Conservation (phyloP, 495 filamentous ascomycete species). For the Penicillium odoratum region DNA sequence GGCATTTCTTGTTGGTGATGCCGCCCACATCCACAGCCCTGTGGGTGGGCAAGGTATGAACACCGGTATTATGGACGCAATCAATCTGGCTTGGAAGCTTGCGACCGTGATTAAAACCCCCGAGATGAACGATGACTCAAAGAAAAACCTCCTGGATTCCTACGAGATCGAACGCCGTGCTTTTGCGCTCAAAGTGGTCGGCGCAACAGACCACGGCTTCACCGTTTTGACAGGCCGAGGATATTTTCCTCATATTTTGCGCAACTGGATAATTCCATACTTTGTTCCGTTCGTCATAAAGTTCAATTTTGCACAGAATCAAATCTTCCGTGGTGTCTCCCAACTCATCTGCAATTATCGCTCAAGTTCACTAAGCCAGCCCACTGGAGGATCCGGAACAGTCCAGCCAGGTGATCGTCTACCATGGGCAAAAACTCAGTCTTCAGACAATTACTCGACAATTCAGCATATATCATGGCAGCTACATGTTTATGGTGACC, state of each 20-base stretch:
- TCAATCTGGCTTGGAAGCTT: constrained; percentile 60
- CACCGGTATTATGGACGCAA: constrained; percentile 57
- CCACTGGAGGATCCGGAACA: constrained; percentile 9
- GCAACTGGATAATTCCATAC: constrained; percentile 34
- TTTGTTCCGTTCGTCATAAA: constrained; percentile 23
- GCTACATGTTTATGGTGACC: constrained; percentile 35
- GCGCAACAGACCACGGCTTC: constrained; percentile 35
- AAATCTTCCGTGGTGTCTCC: constrained; percentile 29
- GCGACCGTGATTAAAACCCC: constrained; percentile 42
- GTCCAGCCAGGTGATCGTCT: constrained; percentile 38
- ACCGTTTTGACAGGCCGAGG: constrained; percentile 24
- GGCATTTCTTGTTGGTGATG: constrained; percentile 41
- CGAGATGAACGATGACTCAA: constrained; percentile 32
- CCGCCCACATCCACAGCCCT: constrained; percentile 59
- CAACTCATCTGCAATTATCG: constrained; percentile 37
- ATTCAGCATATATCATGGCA: constrained; percentile 34
- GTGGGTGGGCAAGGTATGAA: constrained; percentile 63
- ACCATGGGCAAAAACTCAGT: constrained; percentile 33
- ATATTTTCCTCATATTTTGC: constrained; percentile 27
- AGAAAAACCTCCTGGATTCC: constrained; percentile 45
- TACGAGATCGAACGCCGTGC: constrained; percentile 52
- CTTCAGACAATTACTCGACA: constrained; percentile 33
- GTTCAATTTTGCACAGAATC: constrained; percentile 18
- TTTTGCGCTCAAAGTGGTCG: constrained; percentile 32
- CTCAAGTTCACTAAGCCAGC: constrained; percentile 21